Conservation (phyloP, 352 stramenopile species). For the Aphanomyces cochlioides region DNA sequence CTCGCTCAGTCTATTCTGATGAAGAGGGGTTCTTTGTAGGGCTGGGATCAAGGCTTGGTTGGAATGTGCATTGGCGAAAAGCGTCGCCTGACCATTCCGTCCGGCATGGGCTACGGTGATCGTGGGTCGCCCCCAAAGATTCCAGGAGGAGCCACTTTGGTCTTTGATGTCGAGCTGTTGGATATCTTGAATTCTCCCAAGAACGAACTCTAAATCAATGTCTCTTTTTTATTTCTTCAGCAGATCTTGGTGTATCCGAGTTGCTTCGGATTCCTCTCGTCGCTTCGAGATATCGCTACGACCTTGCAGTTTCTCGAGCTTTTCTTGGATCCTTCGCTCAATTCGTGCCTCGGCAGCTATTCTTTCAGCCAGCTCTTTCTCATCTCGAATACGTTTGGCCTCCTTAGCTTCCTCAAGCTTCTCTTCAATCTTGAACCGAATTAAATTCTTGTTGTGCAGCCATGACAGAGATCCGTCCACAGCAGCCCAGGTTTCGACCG, state of each 20-base stretch:
- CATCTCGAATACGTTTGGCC: background rate
- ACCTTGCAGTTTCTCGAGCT: background rate
- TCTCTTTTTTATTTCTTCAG: conserved; percentile 12
- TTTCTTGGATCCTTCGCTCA: background rate
- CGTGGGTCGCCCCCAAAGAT: conserved; percentile 91
- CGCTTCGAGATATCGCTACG: no score
- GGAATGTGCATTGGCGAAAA: conserved; percentile 88
- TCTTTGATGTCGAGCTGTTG: conserved; percentile 97
- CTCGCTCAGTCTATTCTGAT: conserved; percentile 20
- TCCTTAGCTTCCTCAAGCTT: background rate
- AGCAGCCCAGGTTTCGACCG: background rate
- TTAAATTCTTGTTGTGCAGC: conserved; percentile 6
- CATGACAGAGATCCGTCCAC: background rate
- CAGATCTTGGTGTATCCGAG: background rate
- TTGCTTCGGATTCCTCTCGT: background rate
- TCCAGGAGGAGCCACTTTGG: conserved; percentile 88
- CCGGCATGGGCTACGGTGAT: conserved; percentile 92
- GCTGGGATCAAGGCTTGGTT: conserved; percentile 81
- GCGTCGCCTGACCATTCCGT: conserved; percentile 81
- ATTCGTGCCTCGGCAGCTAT: background rate
- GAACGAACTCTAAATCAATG: conserved; percentile 48
- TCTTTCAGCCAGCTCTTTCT: background rate
- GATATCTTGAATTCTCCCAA: conserved; percentile 81
- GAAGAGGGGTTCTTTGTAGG: conserved; percentile 35
- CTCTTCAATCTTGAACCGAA: background rate